Evolutionary conservation across 73 alveolate genomes (phyloP).

Genomic region (Paramecium biaurelia): DNA sequence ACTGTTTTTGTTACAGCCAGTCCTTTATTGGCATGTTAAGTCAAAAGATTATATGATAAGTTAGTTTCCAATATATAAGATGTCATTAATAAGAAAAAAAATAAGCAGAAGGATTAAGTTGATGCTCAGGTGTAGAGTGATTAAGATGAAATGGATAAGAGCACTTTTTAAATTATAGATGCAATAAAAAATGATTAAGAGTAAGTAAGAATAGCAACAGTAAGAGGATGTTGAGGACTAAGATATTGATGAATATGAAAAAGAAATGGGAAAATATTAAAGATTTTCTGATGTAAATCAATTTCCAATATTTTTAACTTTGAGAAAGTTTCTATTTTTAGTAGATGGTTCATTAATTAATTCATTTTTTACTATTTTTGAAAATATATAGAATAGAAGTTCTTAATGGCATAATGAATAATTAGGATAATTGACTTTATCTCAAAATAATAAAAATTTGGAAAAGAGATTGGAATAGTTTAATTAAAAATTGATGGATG

Average conservation of each 20-base stretch:
- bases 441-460: constrained; percentile 64
- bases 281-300: constrained; percentile 70
- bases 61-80: constrained; percentile 66
- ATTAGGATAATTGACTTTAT: constrained; percentile 76
- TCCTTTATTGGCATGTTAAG: constrained; percentile 88
- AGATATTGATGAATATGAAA: constrained; percentile 66
- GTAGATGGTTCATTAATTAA: constrained; percentile 76
- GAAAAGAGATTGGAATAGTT: constrained; percentile 55
- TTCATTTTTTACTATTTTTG: constrained; percentile 80
- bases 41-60: constrained; percentile 74
- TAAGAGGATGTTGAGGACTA: constrained; percentile 63
- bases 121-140: background rate
- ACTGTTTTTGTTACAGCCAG: constrained; percentile 82
- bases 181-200: constrained; percentile 13
- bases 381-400: constrained; percentile 62
- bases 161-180: background rate
- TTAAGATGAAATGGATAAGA: background rate
- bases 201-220: background rate
- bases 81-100: constrained; percentile 56
- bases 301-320: constrained; percentile 84
- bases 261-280: constrained; percentile 61
- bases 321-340: constrained; percentile 77
- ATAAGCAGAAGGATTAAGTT: background rate
- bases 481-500: constrained; percentile 48
- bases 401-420: constrained; percentile 84